Evolutionary conservation across 176 grass and related monocot species (phyloP), one percentile per base, ranked within the genome.

Genomic region (Chloris gayana): DNA sequence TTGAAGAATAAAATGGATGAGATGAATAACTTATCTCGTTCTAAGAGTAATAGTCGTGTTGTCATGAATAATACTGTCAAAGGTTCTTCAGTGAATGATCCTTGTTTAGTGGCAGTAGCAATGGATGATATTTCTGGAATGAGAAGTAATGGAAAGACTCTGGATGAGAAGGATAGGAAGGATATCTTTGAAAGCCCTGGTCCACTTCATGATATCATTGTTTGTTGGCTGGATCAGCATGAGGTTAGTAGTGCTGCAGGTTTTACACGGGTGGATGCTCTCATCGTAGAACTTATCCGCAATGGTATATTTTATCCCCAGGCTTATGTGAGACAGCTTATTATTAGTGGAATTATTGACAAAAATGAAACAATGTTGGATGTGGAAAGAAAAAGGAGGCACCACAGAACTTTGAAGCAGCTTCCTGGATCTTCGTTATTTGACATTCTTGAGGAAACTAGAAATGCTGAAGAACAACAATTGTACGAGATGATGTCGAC

Each of bases 141-240:
- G 67, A 79, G 69, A 84, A 85, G 31, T 79, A 83, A 80, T 64
- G 51, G 33, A 42, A 94, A 88, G 59, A 84, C 26, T 64, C 56
- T 89, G 61, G 63, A 73, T 21, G 89, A 95, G 39, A 94, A 87
- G 82, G 86, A 75, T 51, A 90, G 56, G 46, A 91, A 79, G 69
- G 87, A 89, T 81, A 82, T 93, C 37, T 95, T 93, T 81, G 85
- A 87, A 86, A 96, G 97, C 60, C 97, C 97, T 79, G 97, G 97
- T 72, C 97, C 97, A 56, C 69, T 99, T 78, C 97, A 99, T 63
- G 97, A 99, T 56, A 91, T 99, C 41, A 87, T 99, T 44, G 97
- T 96, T 25, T 99, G 97, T 76, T 99, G 97, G 97, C 80, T 99
- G 63, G 97, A 99, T 88, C 96, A 99, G 67, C 92, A 95, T 87